Evolutionary conservation across 192 early-diverging fungal genomes (phyloP).

Genomic region (Spinellus fusiger): DNA sequence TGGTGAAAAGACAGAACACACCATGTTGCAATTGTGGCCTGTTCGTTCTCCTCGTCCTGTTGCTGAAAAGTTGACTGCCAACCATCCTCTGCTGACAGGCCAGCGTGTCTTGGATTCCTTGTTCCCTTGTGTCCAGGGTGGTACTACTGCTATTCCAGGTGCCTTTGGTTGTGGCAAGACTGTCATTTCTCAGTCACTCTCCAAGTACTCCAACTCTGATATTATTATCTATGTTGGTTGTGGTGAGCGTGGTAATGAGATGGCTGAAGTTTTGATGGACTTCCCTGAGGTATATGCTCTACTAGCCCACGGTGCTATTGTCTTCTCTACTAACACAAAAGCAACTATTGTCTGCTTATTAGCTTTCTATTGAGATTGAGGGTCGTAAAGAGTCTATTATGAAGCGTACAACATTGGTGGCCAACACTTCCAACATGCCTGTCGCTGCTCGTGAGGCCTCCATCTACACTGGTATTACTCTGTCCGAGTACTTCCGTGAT

Average conservation of each 20-base stretch:
- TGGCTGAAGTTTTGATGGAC: slow-evolving; percentile 99
- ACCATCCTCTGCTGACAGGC: slow-evolving; percentile 94
- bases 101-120: slow-evolving; percentile 98
- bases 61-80: slow-evolving; percentile 90
- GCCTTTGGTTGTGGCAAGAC: slow-evolving; percentile 99
- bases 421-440: slow-evolving; percentile 99
- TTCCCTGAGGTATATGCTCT: slow-evolving; percentile 74
- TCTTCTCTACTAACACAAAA: background rate
- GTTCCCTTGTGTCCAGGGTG: slow-evolving; percentile 99
- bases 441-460: slow-evolving; percentile 99
- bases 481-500: slow-evolving; percentile 99
- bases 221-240: slow-evolving; percentile 98
- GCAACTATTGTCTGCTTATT: background rate
- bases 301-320: background rate
- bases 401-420: slow-evolving; percentile 98
- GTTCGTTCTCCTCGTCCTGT: slow-evolving; percentile 94
- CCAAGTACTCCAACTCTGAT: slow-evolving; percentile 99
- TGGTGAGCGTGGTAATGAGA: slow-evolving; percentile 98
- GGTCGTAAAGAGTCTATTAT: slow-evolving; percentile 98
- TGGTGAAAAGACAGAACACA: slow-evolving; percentile 85
- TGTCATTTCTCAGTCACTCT: slow-evolving; percentile 98
- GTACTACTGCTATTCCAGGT: slow-evolving; percentile 98
- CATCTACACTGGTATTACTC: slow-evolving; percentile 99
- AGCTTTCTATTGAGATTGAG: slow-evolving; percentile 88
- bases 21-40: slow-evolving; percentile 98